Evolutionary conservation across 441 rosid species (phyloP).

Genomic region (Adansonia gregorii): DNA sequence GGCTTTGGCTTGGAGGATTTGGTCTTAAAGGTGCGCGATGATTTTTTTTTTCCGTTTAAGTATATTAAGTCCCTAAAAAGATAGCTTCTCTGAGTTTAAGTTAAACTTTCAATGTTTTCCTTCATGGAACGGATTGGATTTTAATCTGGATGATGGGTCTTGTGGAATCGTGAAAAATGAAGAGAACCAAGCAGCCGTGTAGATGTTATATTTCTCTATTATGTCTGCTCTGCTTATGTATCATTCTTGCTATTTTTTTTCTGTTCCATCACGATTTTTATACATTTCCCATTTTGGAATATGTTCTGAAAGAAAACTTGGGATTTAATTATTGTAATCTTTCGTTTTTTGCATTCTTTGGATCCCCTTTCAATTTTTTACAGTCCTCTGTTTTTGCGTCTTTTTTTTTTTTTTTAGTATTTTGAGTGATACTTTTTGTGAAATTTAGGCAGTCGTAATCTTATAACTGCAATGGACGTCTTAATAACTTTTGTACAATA

Average conservation of each 20-base stretch:
- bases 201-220: not conserved
- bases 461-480: not conserved
- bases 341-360: conserved; percentile 41
- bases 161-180: not conserved
- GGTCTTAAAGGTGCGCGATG: not conserved
- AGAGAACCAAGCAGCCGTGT: not conserved
- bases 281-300: conserved; percentile 8
- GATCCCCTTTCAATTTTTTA: conserved; percentile 51
- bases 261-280: not conserved
- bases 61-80: not conserved
- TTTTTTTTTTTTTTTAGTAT: conserved; percentile 33
- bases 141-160: not conserved
- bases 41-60: not conserved
- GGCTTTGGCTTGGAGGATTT: not conserved
- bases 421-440: conserved; percentile 35
- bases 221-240: not conserved
- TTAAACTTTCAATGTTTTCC: not conserved
- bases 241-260: not conserved
- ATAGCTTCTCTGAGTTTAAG: not conserved
- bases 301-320: conserved; percentile 26
- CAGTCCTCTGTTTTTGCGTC: conserved; percentile 41
- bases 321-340: conserved; percentile 28
- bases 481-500: conserved; percentile 36
- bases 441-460: not conserved
- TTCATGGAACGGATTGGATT: not conserved